phyloP scores from a whole-genome alignment of 202 grass and related monocot genomes.

The Dendrocalamus latiflorus region DNA sequence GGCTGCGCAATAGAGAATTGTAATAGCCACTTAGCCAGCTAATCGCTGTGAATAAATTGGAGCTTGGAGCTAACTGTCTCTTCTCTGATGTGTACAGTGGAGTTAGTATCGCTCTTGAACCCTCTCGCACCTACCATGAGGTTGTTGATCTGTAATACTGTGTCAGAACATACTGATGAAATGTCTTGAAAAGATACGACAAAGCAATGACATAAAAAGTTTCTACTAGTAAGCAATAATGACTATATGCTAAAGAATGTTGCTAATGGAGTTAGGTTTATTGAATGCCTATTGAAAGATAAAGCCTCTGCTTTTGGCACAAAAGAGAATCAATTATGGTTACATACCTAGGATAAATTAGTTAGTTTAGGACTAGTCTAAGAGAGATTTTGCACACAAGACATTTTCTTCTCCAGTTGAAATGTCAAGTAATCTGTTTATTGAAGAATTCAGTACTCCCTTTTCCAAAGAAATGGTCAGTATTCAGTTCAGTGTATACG shows the following conservation, averaged over 20 bases:
- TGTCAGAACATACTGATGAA: slow-evolving; percentile 6
- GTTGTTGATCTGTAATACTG: slow-evolving; percentile 20
- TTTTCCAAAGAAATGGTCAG: not conserved
- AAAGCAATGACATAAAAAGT: slow-evolving; percentile 8
- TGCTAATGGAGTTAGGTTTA: slow-evolving; percentile 21
- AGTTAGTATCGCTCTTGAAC: not conserved
- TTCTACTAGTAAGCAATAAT: not conserved
- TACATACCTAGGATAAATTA: not conserved
- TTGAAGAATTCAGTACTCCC: not conserved
- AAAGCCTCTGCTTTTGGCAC: not conserved
- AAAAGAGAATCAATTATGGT: slow-evolving; percentile 19
- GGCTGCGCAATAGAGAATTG: too few species aligned
- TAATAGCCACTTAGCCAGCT: not conserved
- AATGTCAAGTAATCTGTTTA: slow-evolving; percentile 18
- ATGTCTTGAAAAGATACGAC: not conserved
- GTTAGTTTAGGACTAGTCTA: not conserved
- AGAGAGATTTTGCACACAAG: not conserved
- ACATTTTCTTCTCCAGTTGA: not conserved
- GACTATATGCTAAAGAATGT: slow-evolving; percentile 1
- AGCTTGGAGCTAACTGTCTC: not conserved
- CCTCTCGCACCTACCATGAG: not conserved
- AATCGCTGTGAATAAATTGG: not conserved
- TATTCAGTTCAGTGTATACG: slow-evolving; percentile 21
- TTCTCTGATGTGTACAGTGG: not conserved
- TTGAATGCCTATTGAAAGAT: not conserved